Percentiles rank a stretch among this genome's conserved stretches.
Conservation (phyloP, 306 rosid species). For the Senna tora region DNA sequence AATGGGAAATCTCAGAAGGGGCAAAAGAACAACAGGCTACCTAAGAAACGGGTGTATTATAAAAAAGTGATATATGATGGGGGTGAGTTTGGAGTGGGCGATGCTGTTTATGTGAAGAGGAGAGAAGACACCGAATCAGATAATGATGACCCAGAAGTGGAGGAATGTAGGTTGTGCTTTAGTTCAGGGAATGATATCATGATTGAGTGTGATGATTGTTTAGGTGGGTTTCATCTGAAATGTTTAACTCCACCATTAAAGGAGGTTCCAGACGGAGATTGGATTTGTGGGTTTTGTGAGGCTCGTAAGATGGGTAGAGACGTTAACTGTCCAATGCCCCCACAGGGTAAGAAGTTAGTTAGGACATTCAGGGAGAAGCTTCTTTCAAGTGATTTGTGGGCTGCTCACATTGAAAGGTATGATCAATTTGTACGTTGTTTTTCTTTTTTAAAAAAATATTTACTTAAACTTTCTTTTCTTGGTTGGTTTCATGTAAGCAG, state of each 20-base stretch:
- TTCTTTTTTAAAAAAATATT: conserved; percentile 13
- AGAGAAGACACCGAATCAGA: conserved; percentile 75
- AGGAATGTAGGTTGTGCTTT: conserved; percentile 83
- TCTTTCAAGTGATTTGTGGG: conserved; percentile 85
- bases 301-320: conserved; percentile 66
- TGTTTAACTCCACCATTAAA: conserved; percentile 81
- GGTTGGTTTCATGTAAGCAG: conserved; percentile 47
- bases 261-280: conserved; percentile 89
- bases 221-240: conserved; percentile 85
- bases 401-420: conserved; percentile 69
- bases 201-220: conserved; percentile 94
- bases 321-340: conserved; percentile 62
- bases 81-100: conserved; percentile 77
- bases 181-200: conserved; percentile 55
- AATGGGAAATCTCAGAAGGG: conserved; percentile 33
- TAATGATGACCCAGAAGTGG: conserved; percentile 65
- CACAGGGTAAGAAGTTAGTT: conserved; percentile 62
- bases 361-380: conserved; percentile 88
- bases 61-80: conserved; percentile 82
- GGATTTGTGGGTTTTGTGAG: conserved; percentile 76
- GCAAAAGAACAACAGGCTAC: conserved; percentile 15
- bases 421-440: conserved; percentile 1
- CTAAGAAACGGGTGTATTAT: conserved; percentile 54
- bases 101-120: conserved; percentile 80
- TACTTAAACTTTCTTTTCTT: conserved; percentile 9